Evolutionary conservation across 1,284 basidiomycete species (phyloP).

Genomic region (Gymnopus androsaceus): DNA sequence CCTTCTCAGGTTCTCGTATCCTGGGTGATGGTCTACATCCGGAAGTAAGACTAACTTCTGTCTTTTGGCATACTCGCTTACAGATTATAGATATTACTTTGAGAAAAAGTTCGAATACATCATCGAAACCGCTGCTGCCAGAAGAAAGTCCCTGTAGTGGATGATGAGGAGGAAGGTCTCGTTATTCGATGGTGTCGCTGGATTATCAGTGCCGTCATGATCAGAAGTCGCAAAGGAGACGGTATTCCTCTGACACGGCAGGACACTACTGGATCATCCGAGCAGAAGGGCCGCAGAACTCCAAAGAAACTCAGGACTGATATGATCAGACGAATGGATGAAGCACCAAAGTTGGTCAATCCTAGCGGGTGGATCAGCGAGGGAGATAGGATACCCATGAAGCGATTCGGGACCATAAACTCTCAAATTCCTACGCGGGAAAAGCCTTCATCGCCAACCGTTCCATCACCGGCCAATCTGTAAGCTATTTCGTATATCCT

Average conservation of each 20-base stretch:
- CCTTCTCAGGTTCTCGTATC: constrained; percentile 64
- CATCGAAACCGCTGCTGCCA: constrained; percentile 51
- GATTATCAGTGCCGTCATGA: constrained; percentile 23
- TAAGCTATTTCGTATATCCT: too few relatives aligned
- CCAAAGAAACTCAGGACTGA: constrained; percentile 59
- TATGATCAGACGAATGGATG: constrained; percentile 86
- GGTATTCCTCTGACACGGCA: constrained; percentile 1
- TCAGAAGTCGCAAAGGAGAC: constrained; percentile 11
- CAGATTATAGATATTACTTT: constrained; percentile 65
- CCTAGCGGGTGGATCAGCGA: constrained; percentile 76
- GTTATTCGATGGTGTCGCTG: constrained; percentile 32
- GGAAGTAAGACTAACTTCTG: constrained; percentile 46
- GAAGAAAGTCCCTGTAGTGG: constrained; percentile 26
- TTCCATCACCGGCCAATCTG: too few relatives aligned
- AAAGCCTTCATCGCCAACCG: constrained; percentile 16
- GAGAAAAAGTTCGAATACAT: constrained; percentile 72
- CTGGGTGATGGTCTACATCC: constrained; percentile 71
- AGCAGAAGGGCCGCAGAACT: constrained; percentile 24
- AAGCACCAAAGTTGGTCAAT: constrained; percentile 79
- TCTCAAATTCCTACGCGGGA: constrained; percentile 18
- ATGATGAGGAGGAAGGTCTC: constrained; percentile 20
- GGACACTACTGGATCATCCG: constrained; percentile 16
- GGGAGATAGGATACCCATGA: constrained; percentile 32
- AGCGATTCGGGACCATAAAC: constrained; percentile 20
- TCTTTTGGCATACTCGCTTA: neutral